phyloP scores from a whole-genome alignment of 768 basidiomycete genomes.

The Amanita rimosa region DNA sequence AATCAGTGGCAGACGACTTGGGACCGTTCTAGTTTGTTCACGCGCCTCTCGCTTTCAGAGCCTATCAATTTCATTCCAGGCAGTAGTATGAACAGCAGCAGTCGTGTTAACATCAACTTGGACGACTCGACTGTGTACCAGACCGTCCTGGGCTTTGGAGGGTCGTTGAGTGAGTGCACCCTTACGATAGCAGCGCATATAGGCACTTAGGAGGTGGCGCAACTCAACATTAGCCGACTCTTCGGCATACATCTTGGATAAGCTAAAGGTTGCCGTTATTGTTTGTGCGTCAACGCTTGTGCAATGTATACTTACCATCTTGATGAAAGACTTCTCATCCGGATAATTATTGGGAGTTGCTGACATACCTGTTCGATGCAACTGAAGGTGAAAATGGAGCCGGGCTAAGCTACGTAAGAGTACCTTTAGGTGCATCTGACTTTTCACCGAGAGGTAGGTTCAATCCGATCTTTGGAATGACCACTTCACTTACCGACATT shows the following conservation, averaged over 20 bases:
- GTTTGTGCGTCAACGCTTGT: not conserved
- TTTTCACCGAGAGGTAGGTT: conserved; percentile 50
- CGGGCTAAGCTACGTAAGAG: conserved; percentile 56
- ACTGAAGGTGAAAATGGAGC: conserved; percentile 51
- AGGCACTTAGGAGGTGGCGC: conserved; percentile 3
- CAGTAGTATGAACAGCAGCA: conserved; percentile 38
- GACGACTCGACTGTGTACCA: conserved; percentile 45
- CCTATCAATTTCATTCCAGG: conserved; percentile 50
- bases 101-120: conserved; percentile 51
- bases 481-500: not conserved
- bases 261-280: conserved; percentile 42
- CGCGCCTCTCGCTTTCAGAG: conserved; percentile 29
- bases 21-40: conserved; percentile 41
- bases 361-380: conserved; percentile 50
- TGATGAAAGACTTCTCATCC: conserved; percentile 36
- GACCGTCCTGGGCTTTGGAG: conserved; percentile 57
- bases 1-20: conserved; percentile 51
- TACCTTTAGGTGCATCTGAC: conserved; percentile 64
- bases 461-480: conserved; percentile 2
- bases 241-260: conserved; percentile 46
- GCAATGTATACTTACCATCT: not conserved
- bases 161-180: conserved; percentile 38
- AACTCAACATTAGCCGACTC: conserved; percentile 68
- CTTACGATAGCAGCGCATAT: not conserved
- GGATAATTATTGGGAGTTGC: conserved; percentile 45